phyloP scores from a whole-genome alignment of 805 yeast species.

The Pichia manshurica region DNA sequence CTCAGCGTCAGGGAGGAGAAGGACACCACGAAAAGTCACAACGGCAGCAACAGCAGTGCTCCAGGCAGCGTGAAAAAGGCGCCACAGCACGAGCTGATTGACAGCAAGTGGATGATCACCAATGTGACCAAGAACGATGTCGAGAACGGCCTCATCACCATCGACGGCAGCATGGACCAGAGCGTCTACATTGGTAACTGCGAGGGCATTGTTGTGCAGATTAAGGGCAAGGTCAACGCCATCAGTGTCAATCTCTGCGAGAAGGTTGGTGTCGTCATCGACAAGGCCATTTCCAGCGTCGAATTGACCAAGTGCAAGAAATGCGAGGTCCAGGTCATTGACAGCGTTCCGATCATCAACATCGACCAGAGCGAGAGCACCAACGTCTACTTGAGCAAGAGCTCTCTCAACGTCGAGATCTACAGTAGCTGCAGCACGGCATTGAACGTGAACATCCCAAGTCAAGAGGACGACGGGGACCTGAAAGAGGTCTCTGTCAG shows the following conservation, averaged over 20 bases:
- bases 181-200: slow-evolving; percentile 86
- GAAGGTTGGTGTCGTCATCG: slow-evolving; percentile 73
- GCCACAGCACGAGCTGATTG: slow-evolving; percentile 63
- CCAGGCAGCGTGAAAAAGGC: slow-evolving; percentile 33
- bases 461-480: slow-evolving; percentile 51
- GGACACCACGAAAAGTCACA: not conserved
- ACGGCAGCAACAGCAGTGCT: no score
- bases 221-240: slow-evolving; percentile 89
- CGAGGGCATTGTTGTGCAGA: slow-evolving; percentile 62
- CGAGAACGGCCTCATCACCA: slow-evolving; percentile 49
- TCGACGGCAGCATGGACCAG: slow-evolving; percentile 81
- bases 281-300: slow-evolving; percentile 78
- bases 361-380: slow-evolving; percentile 89
- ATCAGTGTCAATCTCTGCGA: slow-evolving; percentile 70
- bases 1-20: slow-evolving; percentile 31
- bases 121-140: slow-evolving; percentile 51
- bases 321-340: slow-evolving; percentile 81
- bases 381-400: slow-evolving; percentile 45
- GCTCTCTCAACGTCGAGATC: slow-evolving; percentile 49
- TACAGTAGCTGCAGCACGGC: slow-evolving; percentile 83
- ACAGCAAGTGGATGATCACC: slow-evolving; percentile 85
- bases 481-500: slow-evolving; percentile 79
- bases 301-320: slow-evolving; percentile 77
- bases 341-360: slow-evolving; percentile 75
- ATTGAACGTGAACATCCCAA: slow-evolving; percentile 70